These are phyloP conservation scores for Neopestalotiopsis clavispora DNA, from an alignment of 2,329 filamentous ascomycete species.

Conservation along the genomic window DNA sequence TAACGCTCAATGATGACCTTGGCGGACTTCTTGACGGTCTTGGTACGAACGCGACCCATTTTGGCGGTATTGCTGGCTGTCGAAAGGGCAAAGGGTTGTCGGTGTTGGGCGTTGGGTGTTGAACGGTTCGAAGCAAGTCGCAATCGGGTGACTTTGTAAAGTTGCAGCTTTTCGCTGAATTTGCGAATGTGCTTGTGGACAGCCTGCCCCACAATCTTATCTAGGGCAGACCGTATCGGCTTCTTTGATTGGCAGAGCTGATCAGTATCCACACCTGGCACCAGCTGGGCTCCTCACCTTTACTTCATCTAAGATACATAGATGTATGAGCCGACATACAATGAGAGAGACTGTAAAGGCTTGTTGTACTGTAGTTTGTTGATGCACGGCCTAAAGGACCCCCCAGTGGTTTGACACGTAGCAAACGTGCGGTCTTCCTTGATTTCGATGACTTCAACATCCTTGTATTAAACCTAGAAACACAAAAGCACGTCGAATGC, in stretches of 20 bases:
- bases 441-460: too few relatives aligned
- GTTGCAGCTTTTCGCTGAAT: neutral
- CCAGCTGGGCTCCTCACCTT: neutral
- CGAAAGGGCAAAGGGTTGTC: constrained; percentile 36
- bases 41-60: constrained; percentile 74
- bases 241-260: neutral
- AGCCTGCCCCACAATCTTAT: neutral
- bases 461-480: too few relatives aligned
- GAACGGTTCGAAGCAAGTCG: constrained; percentile 13
- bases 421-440: too few relatives aligned
- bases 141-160: constrained; percentile 1
- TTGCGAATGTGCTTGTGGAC: constrained; percentile 10
- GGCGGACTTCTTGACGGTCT: constrained; percentile 77
- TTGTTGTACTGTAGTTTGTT: too few relatives aligned
- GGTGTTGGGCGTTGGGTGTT: constrained; percentile 25
- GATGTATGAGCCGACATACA: neutral
- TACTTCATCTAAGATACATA: neutral
- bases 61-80: constrained; percentile 56
- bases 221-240: constrained; percentile 4
- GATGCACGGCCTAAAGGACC: too few relatives aligned
- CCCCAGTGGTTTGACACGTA: too few relatives aligned
- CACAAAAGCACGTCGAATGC: too few relatives aligned
- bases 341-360: neutral
- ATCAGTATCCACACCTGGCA: neutral
- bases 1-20: constrained; percentile 99